Percentiles rank a stretch among this genome's conserved stretches.
Evolutionary conservation across 1,139 yeast species (phyloP).

Genomic region (Pneumocystis wakefieldiae): DNA sequence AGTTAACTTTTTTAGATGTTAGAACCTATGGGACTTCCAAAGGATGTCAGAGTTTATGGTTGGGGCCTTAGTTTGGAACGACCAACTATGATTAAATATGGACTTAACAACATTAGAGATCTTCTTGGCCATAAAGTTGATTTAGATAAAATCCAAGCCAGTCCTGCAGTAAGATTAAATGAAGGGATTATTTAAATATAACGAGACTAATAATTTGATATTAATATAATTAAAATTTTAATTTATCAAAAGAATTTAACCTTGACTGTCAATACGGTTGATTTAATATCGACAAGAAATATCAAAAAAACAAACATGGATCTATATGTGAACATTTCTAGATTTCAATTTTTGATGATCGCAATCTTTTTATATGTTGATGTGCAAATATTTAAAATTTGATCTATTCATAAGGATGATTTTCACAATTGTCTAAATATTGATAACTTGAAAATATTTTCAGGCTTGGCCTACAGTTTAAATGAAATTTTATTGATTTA

Average conservation of each 20-base stretch:
- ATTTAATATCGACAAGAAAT: background rate
- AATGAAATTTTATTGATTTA: too few species aligned
- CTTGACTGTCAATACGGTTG: background rate
- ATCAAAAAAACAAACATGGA: background rate
- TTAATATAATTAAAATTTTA: background rate
- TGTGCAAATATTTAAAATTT: too few species aligned
- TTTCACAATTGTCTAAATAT: too few species aligned
- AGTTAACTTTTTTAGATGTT: slow-evolving; percentile 40
- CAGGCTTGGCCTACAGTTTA: background rate
- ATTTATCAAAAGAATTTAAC: background rate
- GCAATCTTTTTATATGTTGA: too few species aligned
- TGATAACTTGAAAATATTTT: too few species aligned
- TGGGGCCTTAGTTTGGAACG: slow-evolving; percentile 97
- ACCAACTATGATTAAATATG: slow-evolving; percentile 98
- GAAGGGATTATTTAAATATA: slow-evolving; percentile 22
- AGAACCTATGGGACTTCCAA: slow-evolving; percentile 94
- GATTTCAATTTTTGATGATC: too few species aligned
- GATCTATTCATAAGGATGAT: background rate
- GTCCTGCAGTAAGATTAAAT: slow-evolving; percentile 95
- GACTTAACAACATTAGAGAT: slow-evolving; percentile 88
- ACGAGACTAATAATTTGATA: background rate
- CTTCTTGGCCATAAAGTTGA: slow-evolving; percentile 88
- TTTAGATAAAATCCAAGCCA: slow-evolving; percentile 81
- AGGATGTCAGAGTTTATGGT: slow-evolving; percentile 84
- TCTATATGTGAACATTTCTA: background rate